These are phyloP conservation scores for Syzygium malaccense DNA, from an alignment of 441 rosid genomes.

Conservation along the genomic window DNA sequence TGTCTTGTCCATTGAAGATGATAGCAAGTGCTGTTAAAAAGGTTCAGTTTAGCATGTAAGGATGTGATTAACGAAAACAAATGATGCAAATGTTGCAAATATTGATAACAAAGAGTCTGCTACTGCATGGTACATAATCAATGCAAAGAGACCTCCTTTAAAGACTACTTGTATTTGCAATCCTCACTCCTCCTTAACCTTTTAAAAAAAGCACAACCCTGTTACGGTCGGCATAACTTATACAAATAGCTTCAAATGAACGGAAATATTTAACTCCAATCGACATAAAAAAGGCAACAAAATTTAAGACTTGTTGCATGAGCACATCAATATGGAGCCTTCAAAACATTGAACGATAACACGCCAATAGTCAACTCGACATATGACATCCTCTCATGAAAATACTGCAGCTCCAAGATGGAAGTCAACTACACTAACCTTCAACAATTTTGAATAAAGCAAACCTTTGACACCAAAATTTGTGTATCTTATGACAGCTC, in stretches of 20 bases:
- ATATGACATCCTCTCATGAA: background rate
- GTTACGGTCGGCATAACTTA: background rate
- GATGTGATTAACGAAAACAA: background rate
- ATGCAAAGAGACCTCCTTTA: background rate
- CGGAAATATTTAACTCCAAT: background rate
- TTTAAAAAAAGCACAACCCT: background rate
- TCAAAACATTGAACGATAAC: background rate
- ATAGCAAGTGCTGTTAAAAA: conserved; percentile 52
- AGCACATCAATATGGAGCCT: background rate
- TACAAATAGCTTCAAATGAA: background rate
- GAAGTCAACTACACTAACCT: background rate
- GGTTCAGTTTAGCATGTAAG: background rate
- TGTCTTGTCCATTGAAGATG: conserved; percentile 81
- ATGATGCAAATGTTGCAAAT: background rate
- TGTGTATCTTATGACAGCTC: background rate
- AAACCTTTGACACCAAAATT: background rate
- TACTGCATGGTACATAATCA: background rate
- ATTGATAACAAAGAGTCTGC: background rate
- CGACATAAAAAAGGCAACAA: background rate
- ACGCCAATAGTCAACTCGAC: background rate
- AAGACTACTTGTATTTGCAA: background rate
- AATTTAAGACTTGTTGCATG: background rate
- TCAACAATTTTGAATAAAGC: background rate
- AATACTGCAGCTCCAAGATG: background rate
- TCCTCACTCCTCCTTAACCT: background rate